Evolutionary conservation across 225 moss, liverwort and hornwort species (phyloP).

Genomic region (Bryoerythrophyllum caledonicum): DNA sequence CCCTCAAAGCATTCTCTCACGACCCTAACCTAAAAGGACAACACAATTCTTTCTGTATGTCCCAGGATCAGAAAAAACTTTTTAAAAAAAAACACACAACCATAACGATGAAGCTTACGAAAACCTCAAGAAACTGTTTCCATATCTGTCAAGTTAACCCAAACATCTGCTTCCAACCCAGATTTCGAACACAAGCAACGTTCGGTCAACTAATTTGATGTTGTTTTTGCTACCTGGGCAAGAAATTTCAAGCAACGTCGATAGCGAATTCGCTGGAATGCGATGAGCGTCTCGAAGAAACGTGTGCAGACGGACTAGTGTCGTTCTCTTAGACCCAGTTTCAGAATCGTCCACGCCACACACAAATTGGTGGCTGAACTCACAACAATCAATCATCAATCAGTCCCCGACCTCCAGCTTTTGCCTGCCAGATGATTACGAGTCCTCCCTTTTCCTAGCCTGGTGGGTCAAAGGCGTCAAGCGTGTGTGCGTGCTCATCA

Average conservation of each 20-base stretch:
- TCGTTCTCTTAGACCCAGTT: not conserved
- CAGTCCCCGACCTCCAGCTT: not conserved
- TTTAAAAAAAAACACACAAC: too few species aligned
- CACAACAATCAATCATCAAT: slow-evolving; percentile 29
- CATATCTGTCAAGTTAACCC: too few species aligned
- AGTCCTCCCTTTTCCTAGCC: too few species aligned
- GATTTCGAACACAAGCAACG: not conserved
- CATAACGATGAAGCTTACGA: not conserved
- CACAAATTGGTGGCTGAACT: not conserved
- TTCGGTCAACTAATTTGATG: not conserved
- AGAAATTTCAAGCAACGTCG: not conserved
- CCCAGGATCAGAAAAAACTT: not conserved
- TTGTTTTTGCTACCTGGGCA: slow-evolving; percentile 24
- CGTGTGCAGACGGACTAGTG: not conserved
- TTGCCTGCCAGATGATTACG: slow-evolving; percentile 22
- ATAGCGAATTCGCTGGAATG: not conserved
- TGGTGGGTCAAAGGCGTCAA: slow-evolving; percentile 49
- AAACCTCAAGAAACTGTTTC: not conserved
- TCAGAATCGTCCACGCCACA: not conserved
- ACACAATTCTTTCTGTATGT: not conserved
- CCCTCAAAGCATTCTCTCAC: too few species aligned
- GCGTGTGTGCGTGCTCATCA: slow-evolving; percentile 26
- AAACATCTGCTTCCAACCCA: too few species aligned
- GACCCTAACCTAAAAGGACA: not conserved
- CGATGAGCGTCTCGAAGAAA: too few species aligned